Base-by-base conservation (phyloP, 192 early-diverging fungal genomes). In the Entomortierella lignicola region DNA sequence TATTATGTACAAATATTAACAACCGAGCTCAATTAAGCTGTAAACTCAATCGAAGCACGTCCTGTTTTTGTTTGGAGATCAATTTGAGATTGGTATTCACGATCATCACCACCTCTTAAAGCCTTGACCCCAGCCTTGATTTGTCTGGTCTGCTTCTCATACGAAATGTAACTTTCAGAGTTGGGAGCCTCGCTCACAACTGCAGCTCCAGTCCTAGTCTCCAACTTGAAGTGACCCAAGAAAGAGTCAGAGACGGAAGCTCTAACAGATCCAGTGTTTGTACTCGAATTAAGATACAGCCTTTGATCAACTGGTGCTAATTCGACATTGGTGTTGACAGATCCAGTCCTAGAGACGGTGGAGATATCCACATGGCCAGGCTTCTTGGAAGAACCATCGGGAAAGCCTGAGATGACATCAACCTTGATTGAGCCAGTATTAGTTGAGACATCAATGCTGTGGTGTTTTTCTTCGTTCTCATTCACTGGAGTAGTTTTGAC, bases 221-320 rank as follows among this genome's bases (percentile, higher is more conserved):
- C 8, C 17, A 69, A 10, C 1, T 10, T 18, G 20, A 77, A 77
- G 23, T 50, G 60, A 1, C 74, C 74, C 42, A 60, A 31, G 34
- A 64, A 77, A 20, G 29, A 26, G 25, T 77, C 74, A 52, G 74
- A 77, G 29, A 77, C 25, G 7, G 29, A 0, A 2, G 55, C 44
- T 13, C 20, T 26, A 3, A 55, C 55, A 4, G 61, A 31, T 2
- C 66, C 74, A 4, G 74, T 69, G 23, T 23, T 44, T 26, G 58
- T 21, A 15, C 13, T 27, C 0, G 55, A 30, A 8, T 11, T 41
- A 25, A 77, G 30, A 8, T 12, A 15, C 25, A 77, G 32, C 4
- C 11, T 43, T 29, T 77, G 74, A 8, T 57, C 50, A 17, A 25
- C 32, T 7, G 37, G 18, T 4, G 65, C 61, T 17, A 77, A 66